Evolutionary conservation across 208 protist genomes (phyloP), one percentile per base, ranked within the genome.

Genomic region (Kentomonas sorsogonicus): DNA sequence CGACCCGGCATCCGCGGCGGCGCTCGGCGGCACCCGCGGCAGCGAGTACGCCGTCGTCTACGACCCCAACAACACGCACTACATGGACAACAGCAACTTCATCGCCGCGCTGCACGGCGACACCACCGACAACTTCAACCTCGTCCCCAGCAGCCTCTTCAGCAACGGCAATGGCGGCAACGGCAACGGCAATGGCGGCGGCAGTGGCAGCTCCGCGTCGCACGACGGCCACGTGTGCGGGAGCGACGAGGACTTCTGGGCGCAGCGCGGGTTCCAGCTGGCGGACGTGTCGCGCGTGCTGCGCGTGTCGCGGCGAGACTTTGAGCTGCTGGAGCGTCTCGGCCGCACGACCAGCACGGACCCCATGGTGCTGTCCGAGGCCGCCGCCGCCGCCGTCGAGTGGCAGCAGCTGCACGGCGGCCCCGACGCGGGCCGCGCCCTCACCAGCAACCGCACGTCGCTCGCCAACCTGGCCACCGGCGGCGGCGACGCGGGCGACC

Each of bases 201-300:
- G 43, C 6, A 16, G 7, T 16, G 43, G 9, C 5, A 20, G 18
- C 43, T 7, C n/a, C 6, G 20, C 7, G 9, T 6, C n/a, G 22
- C 25, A 47, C 40, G 45, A 25, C 10, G 51, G 57, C 23, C 59
- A 71, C 53, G 64, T 72, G 36, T 53, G 53, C 30, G 44, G 15
- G 30, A 64, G 33, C 25, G 79, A 89, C 22, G 73, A 76, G 48
- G 79, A 84, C 26, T 92, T 83, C 56, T 92, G 80, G 79, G 80
- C 77, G 1, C 71, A 83, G 38, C 74, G 80, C 11, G 85, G 85
- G 16, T 82, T 79, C 56, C 62, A 59, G 31, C 60, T 73, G 63
- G 53, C 45, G 11, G 85, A 88, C 52, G 80, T 79, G 25, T 56
- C 53, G 23, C 29, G 43, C n/a, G 33, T 47, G 46, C 55, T 74